Base-by-base conservation (phyloP, 2,329 filamentous ascomycete genomes). In the Harringtonia lauricola region DNA sequence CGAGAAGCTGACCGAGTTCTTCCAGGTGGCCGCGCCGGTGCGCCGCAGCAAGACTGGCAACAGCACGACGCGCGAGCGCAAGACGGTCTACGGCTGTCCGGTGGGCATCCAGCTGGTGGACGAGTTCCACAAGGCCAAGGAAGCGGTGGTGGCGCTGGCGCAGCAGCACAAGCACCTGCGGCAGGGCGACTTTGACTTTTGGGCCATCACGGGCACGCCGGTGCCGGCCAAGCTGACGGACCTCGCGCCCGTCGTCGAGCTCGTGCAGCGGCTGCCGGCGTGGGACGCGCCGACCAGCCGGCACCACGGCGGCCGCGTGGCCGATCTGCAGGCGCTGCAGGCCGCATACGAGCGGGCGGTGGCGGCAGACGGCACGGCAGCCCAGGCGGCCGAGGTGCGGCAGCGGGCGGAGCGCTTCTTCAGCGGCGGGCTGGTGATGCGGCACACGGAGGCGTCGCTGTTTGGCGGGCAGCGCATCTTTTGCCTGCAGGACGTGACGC, bases 41-140 rank as follows among this genome's bases (percentile, higher is more conserved):
- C 41, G 43, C 9, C 47, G 47, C 38, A 46, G 47, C 38, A 46
- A 45, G 40, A 37, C 43, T 4, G 43, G 45, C 3, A 37, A 21
- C 2, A 38, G 34, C 1, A 26, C 18, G 18, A 8, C 48, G 1
- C 44, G 45, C 12, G 43, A 49, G 19, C 47, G 45, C 15, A 45
- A 46, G 36, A 50, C 49, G 2, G 42, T 54, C 9, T 54, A 54
- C 14, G 47, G 43, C 44, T 53, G 51, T 26, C 52, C 52, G 18
- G 36, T 54, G 1, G 51, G 51, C 36, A 44, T 53, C 36, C 51
- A 53, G 45, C n/a, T 54, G 13, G 52, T 54, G 10, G 52, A 54
- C 43, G 51, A 54, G 45, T 53, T 52, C 41, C 52, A 54, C 49
- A 50, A 50, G 38, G 46, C 45, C 29, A 42, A 43, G n/a, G 38